Conservation (phyloP, 768 basidiomycete genomes). For the Suillus weaverae region DNA sequence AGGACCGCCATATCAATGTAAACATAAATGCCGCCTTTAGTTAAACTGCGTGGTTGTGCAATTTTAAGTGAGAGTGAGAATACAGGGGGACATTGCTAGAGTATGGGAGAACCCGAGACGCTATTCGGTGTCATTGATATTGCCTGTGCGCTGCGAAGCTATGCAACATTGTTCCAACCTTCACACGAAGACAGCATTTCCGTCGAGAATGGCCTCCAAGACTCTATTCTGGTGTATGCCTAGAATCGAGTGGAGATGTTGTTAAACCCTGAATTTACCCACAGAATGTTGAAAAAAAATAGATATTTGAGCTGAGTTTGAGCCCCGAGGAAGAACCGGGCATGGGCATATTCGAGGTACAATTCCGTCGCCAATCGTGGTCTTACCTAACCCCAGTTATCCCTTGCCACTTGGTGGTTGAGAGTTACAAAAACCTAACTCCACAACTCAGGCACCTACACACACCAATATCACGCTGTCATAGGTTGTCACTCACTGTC, state of each 20-base stretch:
- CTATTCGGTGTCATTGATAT: neutral
- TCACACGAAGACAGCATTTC: neutral
- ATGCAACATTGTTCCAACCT: neutral
- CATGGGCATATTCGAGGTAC: slow-evolving; percentile 4
- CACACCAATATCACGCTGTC: neutral
- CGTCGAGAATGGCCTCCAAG: neutral
- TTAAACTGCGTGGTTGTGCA: neutral
- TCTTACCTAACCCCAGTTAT: neutral
- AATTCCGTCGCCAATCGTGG: neutral
- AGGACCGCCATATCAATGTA: neutral
- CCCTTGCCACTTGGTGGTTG: neutral
- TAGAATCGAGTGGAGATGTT: neutral
- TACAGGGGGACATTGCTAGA: neutral
- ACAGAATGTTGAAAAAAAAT: neutral
- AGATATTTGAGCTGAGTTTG: neutral
- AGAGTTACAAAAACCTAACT: neutral
- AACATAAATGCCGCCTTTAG: neutral
- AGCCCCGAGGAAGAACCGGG: slow-evolving; percentile 1
- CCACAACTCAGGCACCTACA: slow-evolving; percentile 3
- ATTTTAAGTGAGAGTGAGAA: neutral
- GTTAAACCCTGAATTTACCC: slow-evolving; percentile 1
- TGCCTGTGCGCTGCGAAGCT: neutral
- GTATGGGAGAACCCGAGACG: neutral
- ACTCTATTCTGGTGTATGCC: neutral
- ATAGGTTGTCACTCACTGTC: neutral